Evolutionary conservation across 768 basidiomycete genomes (phyloP), one percentile per base, ranked within the genome.

Genomic region (Pleurotus eryngii): DNA sequence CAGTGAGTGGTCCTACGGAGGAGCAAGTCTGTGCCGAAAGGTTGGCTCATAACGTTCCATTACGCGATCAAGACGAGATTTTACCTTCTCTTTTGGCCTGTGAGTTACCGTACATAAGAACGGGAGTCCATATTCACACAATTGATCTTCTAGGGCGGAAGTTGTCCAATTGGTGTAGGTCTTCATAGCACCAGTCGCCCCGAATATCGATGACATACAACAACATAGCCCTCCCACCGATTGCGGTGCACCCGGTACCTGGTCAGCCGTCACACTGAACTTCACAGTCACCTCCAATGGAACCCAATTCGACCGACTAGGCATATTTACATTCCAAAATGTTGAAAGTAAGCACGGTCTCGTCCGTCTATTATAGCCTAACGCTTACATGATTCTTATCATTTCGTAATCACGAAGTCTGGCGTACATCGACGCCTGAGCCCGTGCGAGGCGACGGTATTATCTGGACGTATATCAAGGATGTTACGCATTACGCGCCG

Each of bases 401-500:
- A 26, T 5, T 5, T 6, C 24, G 24, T 47, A 48, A 37, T 42
- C 45, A 22, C 43, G 14, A 45, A 89, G 87, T 90, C 50, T 90
- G 89, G 90, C 77, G 90, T 38, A 90, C 87, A 17, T 90, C 88
- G 0, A 92, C 90, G 15, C 85, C 89, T 0, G 90, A 92, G 68
- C 90, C 90, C 0, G 86, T 83, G 0, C 63, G 61, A 12, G 76
- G 80, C 2, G 76, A 81, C 48, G 90, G 89, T 9, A 90, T 91
- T 58, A 84, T 89, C 49, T 91, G 89, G 89, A 89, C 88, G 0
- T 85, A 81, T 56, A 68, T 83, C 61, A 91, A 91, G 65, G 90
- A 92, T 61, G 87, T 87, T 22, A 86, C 88, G 5, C 82, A 82
- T 20, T 92, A 85, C 59, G 80, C 77, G 3, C 87, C 88, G 1